phyloP scores from a whole-genome alignment of 305 asterid genomes.

The Plantago rigida region DNA sequence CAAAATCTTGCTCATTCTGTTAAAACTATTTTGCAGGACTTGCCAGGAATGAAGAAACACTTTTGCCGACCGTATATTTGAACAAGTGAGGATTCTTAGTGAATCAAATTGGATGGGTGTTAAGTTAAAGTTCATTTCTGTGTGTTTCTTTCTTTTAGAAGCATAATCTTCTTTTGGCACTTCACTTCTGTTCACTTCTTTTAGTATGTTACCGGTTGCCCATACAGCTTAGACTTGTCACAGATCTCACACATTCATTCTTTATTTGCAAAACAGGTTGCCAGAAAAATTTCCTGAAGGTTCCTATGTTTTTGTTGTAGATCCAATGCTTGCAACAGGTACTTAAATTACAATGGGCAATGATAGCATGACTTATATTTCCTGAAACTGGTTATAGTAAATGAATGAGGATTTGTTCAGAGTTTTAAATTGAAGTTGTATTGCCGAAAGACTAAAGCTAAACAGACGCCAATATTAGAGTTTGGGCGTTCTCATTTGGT shows the following conservation, averaged over 20 bases:
- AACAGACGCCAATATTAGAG: too few species aligned
- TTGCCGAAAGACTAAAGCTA: too few species aligned
- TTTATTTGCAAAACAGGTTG: slow-evolving; percentile 43
- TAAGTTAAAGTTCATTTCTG: neutral
- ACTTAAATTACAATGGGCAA: neutral
- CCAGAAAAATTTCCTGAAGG: slow-evolving; percentile 79
- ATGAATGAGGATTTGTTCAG: neutral
- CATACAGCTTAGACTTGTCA: neutral
- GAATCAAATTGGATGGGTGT: slow-evolving; percentile 7
- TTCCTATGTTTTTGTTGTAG: slow-evolving; percentile 69
- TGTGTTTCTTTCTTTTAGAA: slow-evolving; percentile 1
- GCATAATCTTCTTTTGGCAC: slow-evolving; percentile 6
- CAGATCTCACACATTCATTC: neutral
- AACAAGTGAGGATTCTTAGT: slow-evolving; percentile 63
- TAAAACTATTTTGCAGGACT: slow-evolving; percentile 39
- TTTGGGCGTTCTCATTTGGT: neutral
- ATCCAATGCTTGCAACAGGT: slow-evolving; percentile 99
- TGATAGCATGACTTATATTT: neutral
- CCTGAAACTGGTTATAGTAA: neutral
- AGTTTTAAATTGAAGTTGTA: neutral
- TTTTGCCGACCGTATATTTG: slow-evolving; percentile 75
- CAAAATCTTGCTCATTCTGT: slow-evolving; percentile 3
- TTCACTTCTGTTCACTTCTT: neutral
- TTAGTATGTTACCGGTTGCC: slow-evolving; percentile 5
- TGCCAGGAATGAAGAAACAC: slow-evolving; percentile 86